Evolutionary conservation across 1,139 yeast species (phyloP).

Genomic region (Sugiyamaella neomexicana): DNA sequence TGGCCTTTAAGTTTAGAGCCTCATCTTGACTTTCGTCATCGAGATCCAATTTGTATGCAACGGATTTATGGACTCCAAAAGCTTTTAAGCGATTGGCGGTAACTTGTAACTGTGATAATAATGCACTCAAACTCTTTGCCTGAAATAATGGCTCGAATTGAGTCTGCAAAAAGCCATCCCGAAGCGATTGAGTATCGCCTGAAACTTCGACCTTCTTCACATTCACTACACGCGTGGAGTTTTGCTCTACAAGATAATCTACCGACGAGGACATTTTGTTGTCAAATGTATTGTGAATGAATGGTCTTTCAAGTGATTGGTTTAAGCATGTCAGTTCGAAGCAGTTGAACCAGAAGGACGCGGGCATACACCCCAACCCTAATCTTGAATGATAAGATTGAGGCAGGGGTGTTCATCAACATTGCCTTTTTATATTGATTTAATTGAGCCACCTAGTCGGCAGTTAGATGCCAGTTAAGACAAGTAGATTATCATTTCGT

Average conservation of each 20-base stretch:
- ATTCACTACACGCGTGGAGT: conserved; percentile 32
- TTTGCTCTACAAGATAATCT: conserved; percentile 15
- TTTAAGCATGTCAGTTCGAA: neutral
- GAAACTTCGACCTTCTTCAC: conserved; percentile 52
- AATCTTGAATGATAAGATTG: conserved; percentile 1
- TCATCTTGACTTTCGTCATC: conserved; percentile 21
- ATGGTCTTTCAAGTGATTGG: conserved; percentile 8
- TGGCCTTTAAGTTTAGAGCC: conserved; percentile 29
- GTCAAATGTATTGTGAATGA: neutral
- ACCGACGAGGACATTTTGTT: conserved; percentile 8
- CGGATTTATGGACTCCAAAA: conserved; percentile 50
- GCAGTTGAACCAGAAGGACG: neutral
- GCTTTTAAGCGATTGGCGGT: conserved; percentile 35
- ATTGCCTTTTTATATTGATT: no score
- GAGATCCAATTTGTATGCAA: conserved; percentile 45
- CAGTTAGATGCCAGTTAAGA: no score
- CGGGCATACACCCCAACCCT: neutral
- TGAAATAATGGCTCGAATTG: conserved; percentile 59
- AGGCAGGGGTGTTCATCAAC: neutral
- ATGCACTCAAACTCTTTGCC: conserved; percentile 33
- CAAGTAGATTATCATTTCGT: no score
- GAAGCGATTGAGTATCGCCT: conserved; percentile 51
- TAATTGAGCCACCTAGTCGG: no score
- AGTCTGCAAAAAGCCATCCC: conserved; percentile 52
- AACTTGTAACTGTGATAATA: conserved; percentile 37